These are phyloP conservation scores for Forsythia suspensa DNA, from an alignment of 257 asterid species.

Conservation along the genomic window DNA sequence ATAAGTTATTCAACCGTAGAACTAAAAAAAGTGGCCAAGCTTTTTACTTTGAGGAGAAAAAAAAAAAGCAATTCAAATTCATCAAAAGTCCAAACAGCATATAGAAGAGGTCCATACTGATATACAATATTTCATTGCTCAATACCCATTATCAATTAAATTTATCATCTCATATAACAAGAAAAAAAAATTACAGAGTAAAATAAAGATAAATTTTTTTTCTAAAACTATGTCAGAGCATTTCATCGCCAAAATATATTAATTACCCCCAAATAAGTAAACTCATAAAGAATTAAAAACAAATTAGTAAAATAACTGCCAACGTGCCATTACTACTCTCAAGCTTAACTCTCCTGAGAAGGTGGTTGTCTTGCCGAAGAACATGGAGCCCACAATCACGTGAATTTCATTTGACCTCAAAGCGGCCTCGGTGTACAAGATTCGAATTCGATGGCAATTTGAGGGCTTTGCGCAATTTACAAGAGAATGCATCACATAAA, in stretches of 20 bases:
- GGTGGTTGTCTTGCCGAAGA: constrained; percentile 92
- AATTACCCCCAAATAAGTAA: not conserved
- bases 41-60: constrained; percentile 4
- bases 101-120: not conserved
- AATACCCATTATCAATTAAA: constrained; percentile 18
- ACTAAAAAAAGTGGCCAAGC: constrained; percentile 27
- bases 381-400: constrained; percentile 95
- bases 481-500: constrained; percentile 27
- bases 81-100: constrained; percentile 17
- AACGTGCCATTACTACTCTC: constrained; percentile 83
- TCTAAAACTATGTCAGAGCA: not conserved
- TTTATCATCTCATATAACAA: not conserved
- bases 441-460: constrained; percentile 30
- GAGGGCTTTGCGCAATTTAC: constrained; percentile 37
- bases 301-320: constrained; percentile 17
- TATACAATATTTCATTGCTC: constrained; percentile 16
- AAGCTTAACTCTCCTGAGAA: constrained; percentile 70
- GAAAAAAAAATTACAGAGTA: not conserved
- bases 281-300: not conserved
- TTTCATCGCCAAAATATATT: not conserved
- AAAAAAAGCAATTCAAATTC: constrained; percentile 13
- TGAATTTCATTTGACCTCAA: constrained; percentile 70
- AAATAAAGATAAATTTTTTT: not conserved
- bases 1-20: constrained; percentile 34
- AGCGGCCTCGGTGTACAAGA: constrained; percentile 30